These are phyloP conservation scores for Citrus reticulata DNA, from an alignment of 345 rosid genomes.

Conservation along the genomic window DNA sequence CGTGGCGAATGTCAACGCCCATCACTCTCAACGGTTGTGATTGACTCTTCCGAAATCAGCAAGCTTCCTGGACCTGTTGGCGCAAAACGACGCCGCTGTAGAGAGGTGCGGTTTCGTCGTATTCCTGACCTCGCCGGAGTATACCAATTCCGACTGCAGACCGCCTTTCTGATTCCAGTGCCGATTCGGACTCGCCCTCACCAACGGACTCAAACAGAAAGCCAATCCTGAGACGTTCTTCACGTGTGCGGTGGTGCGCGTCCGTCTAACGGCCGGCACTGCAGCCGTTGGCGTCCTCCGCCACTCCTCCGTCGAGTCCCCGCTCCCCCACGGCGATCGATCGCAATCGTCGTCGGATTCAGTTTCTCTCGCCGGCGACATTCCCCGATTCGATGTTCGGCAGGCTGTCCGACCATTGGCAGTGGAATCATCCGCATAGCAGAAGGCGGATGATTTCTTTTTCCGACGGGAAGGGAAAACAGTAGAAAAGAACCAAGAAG, in stretches of 20 bases:
- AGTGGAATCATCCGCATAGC: conserved; percentile 29
- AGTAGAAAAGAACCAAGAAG: conserved; percentile 60
- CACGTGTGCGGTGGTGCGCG: conserved; percentile 16
- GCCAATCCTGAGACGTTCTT: conserved; percentile 52
- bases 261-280: conserved; percentile 27
- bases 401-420: conserved; percentile 24
- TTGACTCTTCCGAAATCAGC: conserved; percentile 75
- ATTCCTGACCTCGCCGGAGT: conserved; percentile 43
- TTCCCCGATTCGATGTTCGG: conserved; percentile 54
- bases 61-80: conserved; percentile 83
- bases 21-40: conserved; percentile 54
- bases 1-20: conserved; percentile 23
- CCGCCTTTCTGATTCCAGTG: conserved; percentile 58
- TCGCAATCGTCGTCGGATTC: conserved; percentile 36
- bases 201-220: conserved; percentile 87
- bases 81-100: conserved; percentile 65
- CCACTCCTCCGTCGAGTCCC: conserved; percentile 37
- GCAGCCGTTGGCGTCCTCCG: conserved; percentile 40
- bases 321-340: conserved; percentile 33
- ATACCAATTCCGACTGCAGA: conserved; percentile 41
- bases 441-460: conserved; percentile 32
- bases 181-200: conserved; percentile 79
- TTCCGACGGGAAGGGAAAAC: conserved; percentile 39
- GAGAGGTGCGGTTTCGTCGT: conserved; percentile 66
- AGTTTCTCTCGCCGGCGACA: conserved; percentile 61